Evolutionary conservation across 2,329 filamentous ascomycete genomes (phyloP), one percentile per base, ranked within the genome.

Genomic region (Fusarium napiforme): DNA sequence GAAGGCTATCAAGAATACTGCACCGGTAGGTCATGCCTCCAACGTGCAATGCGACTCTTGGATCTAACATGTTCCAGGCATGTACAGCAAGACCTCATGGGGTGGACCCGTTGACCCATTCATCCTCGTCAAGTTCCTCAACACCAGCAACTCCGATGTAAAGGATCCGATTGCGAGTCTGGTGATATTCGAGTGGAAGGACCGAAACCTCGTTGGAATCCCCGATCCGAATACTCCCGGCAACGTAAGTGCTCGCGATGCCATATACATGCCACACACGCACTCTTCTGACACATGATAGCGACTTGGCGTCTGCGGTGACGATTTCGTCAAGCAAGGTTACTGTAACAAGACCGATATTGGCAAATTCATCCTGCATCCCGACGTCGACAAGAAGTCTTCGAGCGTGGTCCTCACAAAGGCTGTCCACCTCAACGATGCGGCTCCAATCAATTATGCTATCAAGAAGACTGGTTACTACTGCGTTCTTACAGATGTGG

Each of bases 381-480:
- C 91, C 61, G 93, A 97, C 80, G 93, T 93, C 57, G 93, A 91
- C 46, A 88, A 92, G 39, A 84, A 88, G 53, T 93, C 94, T 34
- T 88, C 88, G 66, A 93, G 89, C 74, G 82, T 92, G 55, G 93
- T 99, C 75, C 85, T 93, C 74, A 96, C 94, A 69, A 87, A 93
- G 81, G 94, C 95, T 15, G 86, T 98, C 67, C 91, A 97, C 80
- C 87, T 98, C 58, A 96, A 94, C 73, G 86, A 93, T 63, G 88
- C 93, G 4, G 85, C 87, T 16, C 87, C 91, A 5, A 90, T 97
- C 81, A 93, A 94, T 72, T 99, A 98, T 81, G 87, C 90, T 10
- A 91, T 98, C 77, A 92, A 92, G 79, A 94, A 94, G 82, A 99
- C 96, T 0, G 96, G 96, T 34, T 99, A 98, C 83, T 99, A 97